Base-by-base conservation (phyloP, 1,139 yeast genomes). In the Geotrichum australiense region DNA sequence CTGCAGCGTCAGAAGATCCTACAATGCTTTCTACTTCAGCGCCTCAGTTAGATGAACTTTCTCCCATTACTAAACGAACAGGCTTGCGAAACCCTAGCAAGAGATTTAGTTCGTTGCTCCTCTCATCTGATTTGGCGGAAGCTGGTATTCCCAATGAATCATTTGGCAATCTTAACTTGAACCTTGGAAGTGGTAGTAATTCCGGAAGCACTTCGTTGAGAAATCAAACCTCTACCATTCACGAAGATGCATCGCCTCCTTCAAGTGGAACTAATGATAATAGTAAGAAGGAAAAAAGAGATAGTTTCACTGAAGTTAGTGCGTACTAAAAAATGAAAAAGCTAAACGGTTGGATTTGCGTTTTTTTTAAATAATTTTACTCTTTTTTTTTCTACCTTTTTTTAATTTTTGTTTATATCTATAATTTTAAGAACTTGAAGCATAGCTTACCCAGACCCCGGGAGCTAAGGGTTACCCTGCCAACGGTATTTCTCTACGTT, bases 271-370 rank as follows among this genome's bases (percentile, higher is more conserved):
- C 15, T 8, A 16, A 31, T 15, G 26, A 30, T 15, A n/a, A 25
- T 6, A 10, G 26, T 5, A 29, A 25, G 28, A 40, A 35, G 39
- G 40, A 35, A 32, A 47, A 43, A 12, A 40, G 51, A 12, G 58
- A 55, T 41, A 54, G 57, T 41, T 52, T 51, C 33, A 48, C 59
- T 5, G 59, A 55, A 37, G 59, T 55, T 30, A 55, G 59, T 39
- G 59, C 59, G 19, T 55, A 55, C 37, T 55, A 47, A 49, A 37
- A 32, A 23, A 21, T 25, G 27, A n/a, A n/a, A n/a, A n/a, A n/a
- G n/a, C n/a, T n/a, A n/a, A n/a, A n/a, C n/a, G n/a, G n/a, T n/a
- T 20, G 26, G 24, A 25, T 23, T 27, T 32, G 28, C 16, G 21
- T 28, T 20, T 20, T 28, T 12, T 16, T 27, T 14, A 28, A 11